Conservation (phyloP, 2,329 filamentous ascomycete species). For the Ophiostoma sp. region DNA sequence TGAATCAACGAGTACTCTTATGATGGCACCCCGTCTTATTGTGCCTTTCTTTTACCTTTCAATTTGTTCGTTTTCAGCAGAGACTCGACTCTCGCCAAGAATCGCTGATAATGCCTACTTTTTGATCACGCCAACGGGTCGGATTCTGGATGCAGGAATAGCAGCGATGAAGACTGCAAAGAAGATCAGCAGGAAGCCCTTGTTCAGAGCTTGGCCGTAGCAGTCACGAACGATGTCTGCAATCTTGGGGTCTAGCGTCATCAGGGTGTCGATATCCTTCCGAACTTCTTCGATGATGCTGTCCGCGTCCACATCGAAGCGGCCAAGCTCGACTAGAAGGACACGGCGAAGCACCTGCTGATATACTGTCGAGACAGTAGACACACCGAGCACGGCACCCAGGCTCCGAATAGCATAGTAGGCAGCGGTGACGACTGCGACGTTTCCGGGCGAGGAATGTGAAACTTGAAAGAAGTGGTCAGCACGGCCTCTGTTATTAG, state of each 20-base stretch:
- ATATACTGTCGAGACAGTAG: neutral
- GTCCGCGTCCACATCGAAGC: neutral
- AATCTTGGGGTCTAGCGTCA: slow-evolving; percentile 2
- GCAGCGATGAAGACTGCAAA: neutral
- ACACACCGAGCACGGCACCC: neutral
- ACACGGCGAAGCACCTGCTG: slow-evolving; percentile 5
- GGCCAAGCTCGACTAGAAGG: slow-evolving; percentile 9
- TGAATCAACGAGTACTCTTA: neutral
- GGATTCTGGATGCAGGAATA: neutral
- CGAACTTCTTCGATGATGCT: slow-evolving; percentile 4
- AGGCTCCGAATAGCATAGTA: slow-evolving; percentile 5
- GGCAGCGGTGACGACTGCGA: slow-evolving; percentile 2
- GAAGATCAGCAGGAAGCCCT: slow-evolving; percentile 6
- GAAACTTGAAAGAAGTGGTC: neutral
- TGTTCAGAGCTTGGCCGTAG: slow-evolving; percentile 10
- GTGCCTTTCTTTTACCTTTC: neutral
- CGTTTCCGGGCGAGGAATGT: neutral
- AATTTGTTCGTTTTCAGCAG: neutral
- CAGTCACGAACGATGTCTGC: slow-evolving; percentile 10
- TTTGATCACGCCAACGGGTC: neutral
- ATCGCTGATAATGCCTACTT: neutral
- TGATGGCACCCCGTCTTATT: neutral
- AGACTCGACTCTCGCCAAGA: no score
- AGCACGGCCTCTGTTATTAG: neutral
- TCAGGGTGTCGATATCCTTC: neutral